Conservation (phyloP, 345 rosid species). For the Brassica carinata region DNA sequence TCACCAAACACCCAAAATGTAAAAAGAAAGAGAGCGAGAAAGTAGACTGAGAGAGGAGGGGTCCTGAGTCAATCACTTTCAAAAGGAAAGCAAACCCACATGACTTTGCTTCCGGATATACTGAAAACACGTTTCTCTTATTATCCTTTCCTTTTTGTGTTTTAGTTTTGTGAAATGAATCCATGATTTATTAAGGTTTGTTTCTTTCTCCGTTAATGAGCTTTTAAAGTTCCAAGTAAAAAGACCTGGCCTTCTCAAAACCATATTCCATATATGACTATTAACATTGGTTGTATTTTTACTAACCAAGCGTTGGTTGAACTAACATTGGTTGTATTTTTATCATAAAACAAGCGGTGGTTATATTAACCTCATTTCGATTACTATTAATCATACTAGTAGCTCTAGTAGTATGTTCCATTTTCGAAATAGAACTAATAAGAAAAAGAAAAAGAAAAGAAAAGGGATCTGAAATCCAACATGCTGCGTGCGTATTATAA, state of each 20-base stretch:
- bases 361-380: background rate
- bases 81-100: slow-evolving; percentile 38
- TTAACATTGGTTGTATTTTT: too few species aligned
- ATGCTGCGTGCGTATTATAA: slow-evolving; percentile 32
- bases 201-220: background rate
- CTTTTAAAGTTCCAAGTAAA: background rate
- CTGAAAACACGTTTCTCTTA: slow-evolving; percentile 26
- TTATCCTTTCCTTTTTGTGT: slow-evolving; percentile 13
- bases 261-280: background rate
- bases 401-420: background rate
- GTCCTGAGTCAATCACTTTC: slow-evolving; percentile 41
- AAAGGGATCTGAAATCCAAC: slow-evolving; percentile 27
- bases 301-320: background rate
- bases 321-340: background rate
- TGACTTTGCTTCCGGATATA: slow-evolving; percentile 36
- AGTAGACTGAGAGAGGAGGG: slow-evolving; percentile 16
- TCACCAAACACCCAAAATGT: slow-evolving; percentile 34
- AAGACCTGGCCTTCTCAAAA: background rate
- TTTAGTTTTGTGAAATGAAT: background rate
- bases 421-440: background rate
- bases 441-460: background rate
- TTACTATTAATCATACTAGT: background rate
- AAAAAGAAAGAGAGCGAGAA: slow-evolving; percentile 24
- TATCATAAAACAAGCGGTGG: background rate
- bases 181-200: background rate